phyloP scores from a whole-genome alignment of 192 early-diverging fungal species.

The Podila clonocystis region DNA sequence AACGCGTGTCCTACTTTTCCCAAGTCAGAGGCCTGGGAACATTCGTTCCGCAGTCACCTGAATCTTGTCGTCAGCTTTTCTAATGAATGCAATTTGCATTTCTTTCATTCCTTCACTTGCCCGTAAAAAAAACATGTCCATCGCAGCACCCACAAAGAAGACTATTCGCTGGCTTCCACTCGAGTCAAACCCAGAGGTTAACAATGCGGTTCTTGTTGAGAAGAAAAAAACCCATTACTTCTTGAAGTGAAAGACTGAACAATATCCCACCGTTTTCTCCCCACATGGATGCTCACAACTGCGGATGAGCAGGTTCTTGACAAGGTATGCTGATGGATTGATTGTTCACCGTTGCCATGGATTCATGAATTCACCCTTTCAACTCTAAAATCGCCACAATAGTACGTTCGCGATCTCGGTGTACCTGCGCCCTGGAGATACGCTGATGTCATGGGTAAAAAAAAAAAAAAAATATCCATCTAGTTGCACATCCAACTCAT shows the following conservation, averaged over 20 bases:
- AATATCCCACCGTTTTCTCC: no score
- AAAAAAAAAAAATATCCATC: neutral
- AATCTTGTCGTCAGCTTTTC: neutral
- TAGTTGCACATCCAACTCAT: neutral
- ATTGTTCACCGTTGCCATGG: neutral
- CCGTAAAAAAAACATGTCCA: neutral
- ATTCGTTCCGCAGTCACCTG: neutral
- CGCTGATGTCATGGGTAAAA: constrained; percentile 81
- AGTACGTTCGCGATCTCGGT: constrained; percentile 78
- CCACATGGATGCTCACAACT: neutral
- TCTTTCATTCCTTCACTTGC: constrained; percentile 3
- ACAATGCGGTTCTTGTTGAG: neutral
- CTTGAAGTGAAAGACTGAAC: neutral
- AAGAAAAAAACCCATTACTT: neutral
- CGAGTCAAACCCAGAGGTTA: constrained; percentile 89
- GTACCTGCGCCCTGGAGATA: constrained; percentile 71
- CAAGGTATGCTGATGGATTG: constrained; percentile 52
- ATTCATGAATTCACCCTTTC: neutral
- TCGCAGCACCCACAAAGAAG: constrained; percentile 24
- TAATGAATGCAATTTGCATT: neutral
- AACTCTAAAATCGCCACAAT: constrained; percentile 13
- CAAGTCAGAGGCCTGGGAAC: neutral
- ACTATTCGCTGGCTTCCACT: constrained; percentile 83
- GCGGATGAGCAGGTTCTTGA: constrained; percentile 65
- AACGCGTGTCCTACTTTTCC: no score